Evolutionary conservation across 371 early-diverging fungal species (phyloP).

Genomic region (Cokeromyces recurvatus): DNA sequence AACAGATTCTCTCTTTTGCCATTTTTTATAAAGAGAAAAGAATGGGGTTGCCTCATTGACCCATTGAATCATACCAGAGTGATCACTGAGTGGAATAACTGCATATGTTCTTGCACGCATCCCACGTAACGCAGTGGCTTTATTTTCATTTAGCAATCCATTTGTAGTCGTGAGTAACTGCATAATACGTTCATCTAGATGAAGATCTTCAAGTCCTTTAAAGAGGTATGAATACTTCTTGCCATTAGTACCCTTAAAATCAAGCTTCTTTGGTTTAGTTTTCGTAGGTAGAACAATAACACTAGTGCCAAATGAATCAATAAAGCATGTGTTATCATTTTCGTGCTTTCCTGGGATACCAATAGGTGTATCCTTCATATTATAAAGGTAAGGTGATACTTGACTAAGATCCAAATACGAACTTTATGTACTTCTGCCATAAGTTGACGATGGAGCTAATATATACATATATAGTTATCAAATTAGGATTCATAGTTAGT

Average conservation of each 20-base stretch:
- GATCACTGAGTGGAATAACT: conserved; percentile 91
- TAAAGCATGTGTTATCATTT: conserved; percentile 23
- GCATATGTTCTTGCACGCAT: conserved; percentile 79
- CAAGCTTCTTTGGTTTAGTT: conserved; percentile 88
- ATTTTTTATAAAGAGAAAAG: conserved; percentile 49
- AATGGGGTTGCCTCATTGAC: conserved; percentile 81
- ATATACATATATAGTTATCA: no score
- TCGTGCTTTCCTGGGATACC: conserved; percentile 59
- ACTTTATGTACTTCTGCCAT: conserved; percentile 57
- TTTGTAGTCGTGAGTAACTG: conserved; percentile 76
- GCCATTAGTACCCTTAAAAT: conserved; percentile 72
- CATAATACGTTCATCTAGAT: conserved; percentile 89
- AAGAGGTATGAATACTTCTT: conserved; percentile 73
- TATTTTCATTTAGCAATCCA: conserved; percentile 57
- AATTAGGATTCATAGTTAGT: no score
- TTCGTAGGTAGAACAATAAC: conserved; percentile 76
- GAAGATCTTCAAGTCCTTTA: conserved; percentile 91
- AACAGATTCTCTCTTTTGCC: conserved; percentile 53
- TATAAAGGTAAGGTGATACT: conserved; percentile 62
- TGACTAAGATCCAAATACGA: conserved; percentile 51
- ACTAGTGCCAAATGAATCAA: conserved; percentile 56
- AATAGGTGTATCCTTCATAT: conserved; percentile 46
- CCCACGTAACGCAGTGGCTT: conserved; percentile 30
- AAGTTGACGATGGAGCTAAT: conserved; percentile 47
- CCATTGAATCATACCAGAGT: conserved; percentile 98